Conservation (phyloP, 371 early-diverging fungal species). For the Fennellomyces sp. region DNA sequence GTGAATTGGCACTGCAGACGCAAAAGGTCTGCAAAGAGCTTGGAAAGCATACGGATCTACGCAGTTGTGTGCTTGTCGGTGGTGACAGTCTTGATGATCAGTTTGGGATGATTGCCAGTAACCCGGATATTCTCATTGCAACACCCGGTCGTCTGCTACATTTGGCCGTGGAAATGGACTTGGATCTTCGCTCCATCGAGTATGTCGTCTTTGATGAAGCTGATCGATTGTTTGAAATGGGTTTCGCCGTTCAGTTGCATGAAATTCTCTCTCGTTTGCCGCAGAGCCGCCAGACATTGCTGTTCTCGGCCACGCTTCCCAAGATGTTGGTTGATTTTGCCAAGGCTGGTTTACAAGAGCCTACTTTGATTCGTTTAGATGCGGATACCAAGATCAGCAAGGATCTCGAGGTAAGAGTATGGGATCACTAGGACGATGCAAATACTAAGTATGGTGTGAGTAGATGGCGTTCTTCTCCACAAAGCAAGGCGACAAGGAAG, state of each 20-base stretch:
- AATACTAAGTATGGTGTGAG: not conserved
- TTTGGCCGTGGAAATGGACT: conserved; percentile 93
- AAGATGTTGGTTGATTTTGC: conserved; percentile 93
- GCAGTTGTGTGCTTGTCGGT: conserved; percentile 91
- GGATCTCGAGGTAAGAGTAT: conserved; percentile 75
- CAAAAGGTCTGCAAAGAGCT: conserved; percentile 90
- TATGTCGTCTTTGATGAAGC: conserved; percentile 99
- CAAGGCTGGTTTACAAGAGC: conserved; percentile 93
- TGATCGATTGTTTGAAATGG: conserved; percentile 97
- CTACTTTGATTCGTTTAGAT: conserved; percentile 91
- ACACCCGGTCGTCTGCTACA: conserved; percentile 98
- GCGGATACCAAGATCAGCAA: conserved; percentile 91
- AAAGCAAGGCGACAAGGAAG: conserved; percentile 88
- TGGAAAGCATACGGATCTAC: conserved; percentile 89
- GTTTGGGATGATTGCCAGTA: conserved; percentile 85
- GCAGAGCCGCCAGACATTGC: conserved; percentile 81
- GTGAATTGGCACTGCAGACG: conserved; percentile 98
- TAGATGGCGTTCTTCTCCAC: conserved; percentile 86
- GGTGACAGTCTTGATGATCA: conserved; percentile 96
- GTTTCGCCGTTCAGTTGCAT: conserved; percentile 94
- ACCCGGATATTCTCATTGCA: conserved; percentile 97
- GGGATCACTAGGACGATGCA: not conserved
- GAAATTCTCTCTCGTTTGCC: conserved; percentile 90
- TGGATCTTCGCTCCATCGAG: conserved; percentile 87
- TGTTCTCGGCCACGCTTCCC: conserved; percentile 97